These are phyloP conservation scores for Chlorella sp. DNA, from an alignment of 139 green algal genomes.

Conservation along the genomic window DNA sequence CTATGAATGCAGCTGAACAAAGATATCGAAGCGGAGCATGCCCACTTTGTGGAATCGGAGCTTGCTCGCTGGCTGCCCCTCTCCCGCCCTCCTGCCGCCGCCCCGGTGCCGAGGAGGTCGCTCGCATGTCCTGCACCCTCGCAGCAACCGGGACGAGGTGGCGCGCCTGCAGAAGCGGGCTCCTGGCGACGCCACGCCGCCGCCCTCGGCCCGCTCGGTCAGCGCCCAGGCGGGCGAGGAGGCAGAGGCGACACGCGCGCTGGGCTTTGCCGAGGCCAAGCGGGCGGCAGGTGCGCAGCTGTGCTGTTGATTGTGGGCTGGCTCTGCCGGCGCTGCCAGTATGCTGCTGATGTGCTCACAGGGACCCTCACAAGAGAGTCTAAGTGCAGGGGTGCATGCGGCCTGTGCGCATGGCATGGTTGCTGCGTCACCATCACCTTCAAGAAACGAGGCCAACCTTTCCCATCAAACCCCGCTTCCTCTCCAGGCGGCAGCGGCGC, in stretches of 20 bases:
- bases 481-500: neutral
- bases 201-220: no score
- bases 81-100: neutral
- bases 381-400: no score
- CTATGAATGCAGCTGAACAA: no score
- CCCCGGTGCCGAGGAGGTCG: neutral
- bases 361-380: no score
- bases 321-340: neutral
- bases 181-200: conserved; percentile 1
- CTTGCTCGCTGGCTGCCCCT: neutral
- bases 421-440: no score
- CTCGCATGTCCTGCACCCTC: neutral
- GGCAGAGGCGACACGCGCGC: neutral
- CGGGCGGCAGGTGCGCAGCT: neutral
- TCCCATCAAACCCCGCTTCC: neutral
- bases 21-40: no score
- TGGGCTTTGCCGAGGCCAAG: conserved; percentile 27
- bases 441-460: no score
- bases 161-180: conserved; percentile 12
- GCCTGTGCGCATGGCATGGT: no score
- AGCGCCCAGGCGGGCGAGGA: neutral
- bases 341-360: neutral
- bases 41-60: no score
- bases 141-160: conserved; percentile 8
- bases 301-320: no score